Evolutionary conservation across 1,284 basidiomycete species (phyloP), one percentile per base, ranked within the genome.

Genomic region (Fomitopsis betulina): DNA sequence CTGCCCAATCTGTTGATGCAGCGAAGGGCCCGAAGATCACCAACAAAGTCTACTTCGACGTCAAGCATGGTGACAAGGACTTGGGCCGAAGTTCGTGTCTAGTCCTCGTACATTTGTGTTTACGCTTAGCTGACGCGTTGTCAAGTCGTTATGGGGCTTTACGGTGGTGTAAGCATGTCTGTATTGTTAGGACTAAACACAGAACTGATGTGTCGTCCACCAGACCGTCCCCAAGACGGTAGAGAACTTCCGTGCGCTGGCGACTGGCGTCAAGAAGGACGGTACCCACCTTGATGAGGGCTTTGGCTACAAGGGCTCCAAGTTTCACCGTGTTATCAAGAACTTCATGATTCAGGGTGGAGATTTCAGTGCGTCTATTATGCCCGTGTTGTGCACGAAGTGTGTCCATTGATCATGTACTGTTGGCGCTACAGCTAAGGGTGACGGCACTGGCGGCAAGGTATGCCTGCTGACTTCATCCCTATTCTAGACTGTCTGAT

Each of bases 31-130:
- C 94, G 17, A 86, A 83, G 76, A 87, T 97, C 69, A 96, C 94
- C 53, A 77, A 92, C 83, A 93, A 90, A 76, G 90, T 97, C 68
- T 97, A 87, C 81, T 97, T 97, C 69, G 94, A 97, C 75, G 88
- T 97, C 62, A 86, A 90, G 68, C 93, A 96, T 74, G 93, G 93
- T 32, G 92, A 89, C 72, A 79, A 90, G 73, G 78, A 86, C 53
- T 60, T 97, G 37, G 95, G 95, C 60, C 85, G 94, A 62, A 79
- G 91, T 93, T 67, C 65, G 87, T 82, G 32, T 61, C 58, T 56
- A 13, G 32, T 56, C 60, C n/a, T 30, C 50, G 53, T 35, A n/a
- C 39, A 60, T 60, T 55, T 62, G 58, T 27, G n/a, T 53, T 6
- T 4, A 32, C 25, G 15, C 54, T 53, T 58, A 9, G 58, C 53